phyloP scores from a whole-genome alignment of 202 grass and related monocot species.

The Musa balbisiana region DNA sequence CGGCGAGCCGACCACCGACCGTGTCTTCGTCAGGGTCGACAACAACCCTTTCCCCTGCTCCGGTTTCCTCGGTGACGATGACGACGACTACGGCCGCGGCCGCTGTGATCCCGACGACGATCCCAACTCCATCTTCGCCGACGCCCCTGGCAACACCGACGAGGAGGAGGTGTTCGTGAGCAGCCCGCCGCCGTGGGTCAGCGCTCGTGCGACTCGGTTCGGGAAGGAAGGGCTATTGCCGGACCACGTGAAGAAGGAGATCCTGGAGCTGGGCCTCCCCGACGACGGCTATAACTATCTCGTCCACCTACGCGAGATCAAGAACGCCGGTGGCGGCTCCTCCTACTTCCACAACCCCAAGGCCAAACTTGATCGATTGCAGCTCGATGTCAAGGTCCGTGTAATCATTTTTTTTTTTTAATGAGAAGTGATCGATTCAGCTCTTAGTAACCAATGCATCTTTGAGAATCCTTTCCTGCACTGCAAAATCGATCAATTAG shows the following conservation, averaged over 20 bases:
- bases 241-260: slow-evolving; percentile 53
- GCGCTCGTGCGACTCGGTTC: background rate
- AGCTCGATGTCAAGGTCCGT: slow-evolving; percentile 56
- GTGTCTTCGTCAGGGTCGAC: slow-evolving; percentile 86
- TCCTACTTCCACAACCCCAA: slow-evolving; percentile 45
- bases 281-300: slow-evolving; percentile 96
- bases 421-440: too few relatives aligned
- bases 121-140: slow-evolving; percentile 16
- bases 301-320: slow-evolving; percentile 62
- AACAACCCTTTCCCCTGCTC: slow-evolving; percentile 58
- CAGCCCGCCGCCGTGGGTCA: background rate
- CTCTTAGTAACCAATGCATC: too few relatives aligned
- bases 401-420: background rate
- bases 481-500: background rate
- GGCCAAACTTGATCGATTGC: slow-evolving; percentile 31
- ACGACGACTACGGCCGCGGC: slow-evolving; percentile 17
- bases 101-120: background rate
- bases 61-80: slow-evolving; percentile 40
- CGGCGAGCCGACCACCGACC: slow-evolving; percentile 16
- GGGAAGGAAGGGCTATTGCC: slow-evolving; percentile 18
- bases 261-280: slow-evolving; percentile 67
- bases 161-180: background rate
- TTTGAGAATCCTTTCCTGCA: too few relatives aligned
- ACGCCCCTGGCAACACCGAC: slow-evolving; percentile 18
- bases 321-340: slow-evolving; percentile 46